A percentile compares a stretch with the other conserved stretches of the same genome.
These are phyloP conservation scores for Gryganskiella cystojenkinii DNA, from an alignment of 192 early-diverging fungal species.

Conservation along the genomic window DNA sequence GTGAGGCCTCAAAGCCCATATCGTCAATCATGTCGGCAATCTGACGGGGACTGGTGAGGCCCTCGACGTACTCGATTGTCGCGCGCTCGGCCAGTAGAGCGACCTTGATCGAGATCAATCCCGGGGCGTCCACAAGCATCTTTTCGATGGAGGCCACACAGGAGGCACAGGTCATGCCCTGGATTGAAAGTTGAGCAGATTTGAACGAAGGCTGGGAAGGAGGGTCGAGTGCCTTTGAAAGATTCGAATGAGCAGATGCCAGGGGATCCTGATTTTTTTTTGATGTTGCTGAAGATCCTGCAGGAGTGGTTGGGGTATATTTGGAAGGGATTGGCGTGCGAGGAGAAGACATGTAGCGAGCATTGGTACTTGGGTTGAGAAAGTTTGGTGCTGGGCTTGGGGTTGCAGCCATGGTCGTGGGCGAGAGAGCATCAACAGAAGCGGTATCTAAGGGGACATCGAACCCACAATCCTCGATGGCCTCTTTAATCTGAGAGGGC, in stretches of 20 bases:
- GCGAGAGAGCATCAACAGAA: slow-evolving; percentile 28
- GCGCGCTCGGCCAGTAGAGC: slow-evolving; percentile 87
- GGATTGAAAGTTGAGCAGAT: slow-evolving; percentile 74
- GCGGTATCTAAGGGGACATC: slow-evolving; percentile 60
- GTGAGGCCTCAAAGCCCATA: slow-evolving; percentile 77
- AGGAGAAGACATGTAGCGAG: background rate
- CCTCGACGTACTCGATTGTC: slow-evolving; percentile 74
- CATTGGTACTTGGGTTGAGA: background rate
- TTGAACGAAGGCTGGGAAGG: no score
- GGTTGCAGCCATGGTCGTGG: no score
- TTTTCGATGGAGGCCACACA: slow-evolving; percentile 92
- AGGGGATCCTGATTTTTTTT: background rate
- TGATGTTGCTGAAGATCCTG: slow-evolving; percentile 1
- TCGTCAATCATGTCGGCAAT: slow-evolving; percentile 76
- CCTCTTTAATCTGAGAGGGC: slow-evolving; percentile 57
- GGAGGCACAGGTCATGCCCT: slow-evolving; percentile 96
- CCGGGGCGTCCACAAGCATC: slow-evolving; percentile 63
- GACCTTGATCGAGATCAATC: slow-evolving; percentile 82
- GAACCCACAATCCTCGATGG: slow-evolving; percentile 81
- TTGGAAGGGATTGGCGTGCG: background rate
- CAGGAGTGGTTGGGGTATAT: background rate
- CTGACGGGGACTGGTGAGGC: slow-evolving; percentile 53
- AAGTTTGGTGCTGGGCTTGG: no score
- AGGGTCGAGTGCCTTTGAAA: slow-evolving; percentile 34
- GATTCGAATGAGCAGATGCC: slow-evolving; percentile 8